Conservation (phyloP, 1,284 basidiomycete genomes). For the Rhizoctonia solani region DNA sequence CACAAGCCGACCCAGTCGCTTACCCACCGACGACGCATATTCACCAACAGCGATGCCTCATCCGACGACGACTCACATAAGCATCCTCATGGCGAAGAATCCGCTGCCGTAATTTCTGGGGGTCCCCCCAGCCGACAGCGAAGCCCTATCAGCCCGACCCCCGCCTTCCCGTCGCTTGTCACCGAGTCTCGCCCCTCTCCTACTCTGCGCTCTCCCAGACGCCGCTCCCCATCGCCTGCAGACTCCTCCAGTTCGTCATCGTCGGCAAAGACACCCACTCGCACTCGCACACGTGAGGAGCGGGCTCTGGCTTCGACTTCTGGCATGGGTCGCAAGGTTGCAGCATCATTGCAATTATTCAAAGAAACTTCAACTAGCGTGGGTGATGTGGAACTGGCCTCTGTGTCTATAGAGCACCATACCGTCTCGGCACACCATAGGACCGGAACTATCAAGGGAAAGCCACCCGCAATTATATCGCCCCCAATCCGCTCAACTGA, state of each 20-base stretch:
- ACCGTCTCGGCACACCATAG: conserved; percentile 42
- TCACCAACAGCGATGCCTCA: conserved; percentile 20
- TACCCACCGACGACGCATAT: neutral
- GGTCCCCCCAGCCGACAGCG: conserved; percentile 10
- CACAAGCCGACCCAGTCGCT: conserved; percentile 20
- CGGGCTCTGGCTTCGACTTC: conserved; percentile 39
- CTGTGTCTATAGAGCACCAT: conserved; percentile 32
- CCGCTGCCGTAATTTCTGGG: conserved; percentile 27
- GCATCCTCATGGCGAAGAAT: neutral
- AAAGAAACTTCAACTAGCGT: conserved; percentile 58
- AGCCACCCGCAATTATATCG: conserved; percentile 46
- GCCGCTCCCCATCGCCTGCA: conserved; percentile 11
- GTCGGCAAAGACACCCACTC: conserved; percentile 37
- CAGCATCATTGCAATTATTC: conserved; percentile 75
- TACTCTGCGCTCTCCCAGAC: neutral
- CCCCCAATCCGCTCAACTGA: conserved; percentile 54
- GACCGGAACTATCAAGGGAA: conserved; percentile 51
- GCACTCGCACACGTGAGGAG: conserved; percentile 21
- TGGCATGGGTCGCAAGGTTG: conserved; percentile 76
- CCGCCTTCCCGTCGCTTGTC: conserved; percentile 15
- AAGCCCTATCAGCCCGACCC: conserved; percentile 13
- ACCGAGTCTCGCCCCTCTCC: conserved; percentile 11
- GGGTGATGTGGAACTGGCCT: conserved; percentile 25
- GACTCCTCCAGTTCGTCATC: conserved; percentile 33
- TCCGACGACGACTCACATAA: conserved; percentile 29